Evolutionary conservation across 139 green algal genomes (phyloP).

Genomic region (Edaphochlamys debaryana): DNA sequence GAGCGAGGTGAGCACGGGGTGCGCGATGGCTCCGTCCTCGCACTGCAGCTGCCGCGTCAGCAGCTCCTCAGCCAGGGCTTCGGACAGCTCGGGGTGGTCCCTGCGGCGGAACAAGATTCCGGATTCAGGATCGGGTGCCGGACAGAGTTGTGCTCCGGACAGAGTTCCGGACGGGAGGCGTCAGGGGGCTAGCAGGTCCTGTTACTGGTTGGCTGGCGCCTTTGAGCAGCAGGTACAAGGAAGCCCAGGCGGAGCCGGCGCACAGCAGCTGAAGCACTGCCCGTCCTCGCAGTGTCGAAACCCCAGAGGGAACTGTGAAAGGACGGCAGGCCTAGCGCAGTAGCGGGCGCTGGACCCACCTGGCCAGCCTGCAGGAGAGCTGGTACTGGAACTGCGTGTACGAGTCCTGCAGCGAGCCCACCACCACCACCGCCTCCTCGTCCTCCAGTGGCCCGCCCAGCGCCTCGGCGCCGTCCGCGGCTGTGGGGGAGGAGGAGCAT

Average conservation of each 20-base stretch:
- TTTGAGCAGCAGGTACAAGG: too few species aligned
- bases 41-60: conserved; percentile 65
- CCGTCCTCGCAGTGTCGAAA: too few species aligned
- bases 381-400: conserved; percentile 90
- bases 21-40: conserved; percentile 45
- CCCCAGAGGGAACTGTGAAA: too few species aligned
- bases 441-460: not conserved
- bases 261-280: too few species aligned
- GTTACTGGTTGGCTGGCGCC: too few species aligned
- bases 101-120: too few species aligned
- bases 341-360: too few species aligned
- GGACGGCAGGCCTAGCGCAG: too few species aligned
- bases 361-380: conserved; percentile 77
- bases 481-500: not conserved
- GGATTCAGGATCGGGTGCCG: too few species aligned
- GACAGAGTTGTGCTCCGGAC: too few species aligned
- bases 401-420: conserved; percentile 75
- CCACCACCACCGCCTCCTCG: conserved; percentile 18
- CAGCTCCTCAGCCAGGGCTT: conserved; percentile 86
- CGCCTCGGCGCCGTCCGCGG: not conserved
- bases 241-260: too few species aligned
- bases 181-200: too few species aligned
- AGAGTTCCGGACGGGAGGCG: not conserved
- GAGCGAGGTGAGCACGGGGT: conserved; percentile 81
- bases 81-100: conserved; percentile 83